Evolutionary conservation across 108 stramenopile genomes (phyloP).

Genomic region (Cyclostephanos tholiformis): DNA sequence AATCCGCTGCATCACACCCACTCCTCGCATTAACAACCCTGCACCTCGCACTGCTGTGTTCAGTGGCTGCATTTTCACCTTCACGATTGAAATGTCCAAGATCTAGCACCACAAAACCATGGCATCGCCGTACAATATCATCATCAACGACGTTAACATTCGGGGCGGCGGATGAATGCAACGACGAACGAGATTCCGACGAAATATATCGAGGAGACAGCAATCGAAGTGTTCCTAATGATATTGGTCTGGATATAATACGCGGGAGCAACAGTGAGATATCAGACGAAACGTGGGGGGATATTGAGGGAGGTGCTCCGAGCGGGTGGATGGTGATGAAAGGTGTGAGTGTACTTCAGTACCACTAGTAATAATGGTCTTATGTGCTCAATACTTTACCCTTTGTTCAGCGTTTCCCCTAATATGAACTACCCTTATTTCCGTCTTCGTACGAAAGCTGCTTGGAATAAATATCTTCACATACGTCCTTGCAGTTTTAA

Average conservation of each 20-base stretch:
- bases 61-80: slow-evolving; percentile 5
- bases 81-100: neutral
- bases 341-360: slow-evolving; percentile 50
- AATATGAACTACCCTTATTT: neutral
- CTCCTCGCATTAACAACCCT: neutral
- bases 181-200: neutral
- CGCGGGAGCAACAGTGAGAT: slow-evolving; percentile 28
- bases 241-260: slow-evolving; percentile 24
- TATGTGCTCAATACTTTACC: neutral
- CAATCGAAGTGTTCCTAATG: slow-evolving; percentile 3
- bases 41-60: neutral
- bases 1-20: slow-evolving; percentile 5
- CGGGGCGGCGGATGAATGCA: neutral
- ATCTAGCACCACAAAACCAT: neutral
- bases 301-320: slow-evolving; percentile 64
- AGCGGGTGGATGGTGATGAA: slow-evolving; percentile 63
- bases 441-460: slow-evolving; percentile 46
- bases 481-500: slow-evolving; percentile 65
- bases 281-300: slow-evolving; percentile 50
- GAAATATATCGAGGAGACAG: neutral
- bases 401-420: neutral
- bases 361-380: neutral
- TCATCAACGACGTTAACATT: neutral
- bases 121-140: neutral
- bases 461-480: slow-evolving; percentile 83